These are phyloP conservation scores for Quaeritorhiza haematococci DNA, from an alignment of 371 early-diverging fungal genomes.

Conservation along the genomic window DNA sequence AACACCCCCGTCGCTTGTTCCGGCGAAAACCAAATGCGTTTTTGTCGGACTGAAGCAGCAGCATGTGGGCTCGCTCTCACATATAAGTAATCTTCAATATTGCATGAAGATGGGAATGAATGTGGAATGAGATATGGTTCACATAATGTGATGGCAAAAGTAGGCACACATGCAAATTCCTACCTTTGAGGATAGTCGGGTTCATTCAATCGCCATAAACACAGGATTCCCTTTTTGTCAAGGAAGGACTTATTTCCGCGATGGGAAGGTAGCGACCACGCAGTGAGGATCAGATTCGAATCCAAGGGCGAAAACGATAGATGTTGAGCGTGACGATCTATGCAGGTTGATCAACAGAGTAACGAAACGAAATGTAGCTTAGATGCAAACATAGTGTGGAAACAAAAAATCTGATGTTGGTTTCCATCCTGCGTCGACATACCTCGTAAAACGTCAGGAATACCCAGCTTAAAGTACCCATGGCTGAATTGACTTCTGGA, in stretches of 20 bases:
- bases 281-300: conserved; percentile 15
- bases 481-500: conserved; percentile 12
- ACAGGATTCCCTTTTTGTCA: conserved; percentile 14
- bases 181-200: conserved; percentile 22
- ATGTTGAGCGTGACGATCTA: conserved; percentile 10
- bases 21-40: conserved; percentile 33
- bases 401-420: neutral
- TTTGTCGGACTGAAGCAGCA: conserved; percentile 19
- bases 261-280: conserved; percentile 9
- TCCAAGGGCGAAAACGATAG: conserved; percentile 20
- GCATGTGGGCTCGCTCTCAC: conserved; percentile 19
- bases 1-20: conserved; percentile 34
- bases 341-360: too few species aligned
- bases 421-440: neutral
- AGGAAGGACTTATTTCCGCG: neutral
- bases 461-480: conserved; percentile 13
- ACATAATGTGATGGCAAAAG: neutral
- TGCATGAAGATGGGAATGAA: too few species aligned
- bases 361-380: too few species aligned
- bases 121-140: neutral
- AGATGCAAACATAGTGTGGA: too few species aligned
- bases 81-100: conserved; percentile 31
- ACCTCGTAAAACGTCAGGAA: conserved; percentile 14
- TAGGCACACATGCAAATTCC: neutral
- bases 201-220: conserved; percentile 28